These are phyloP conservation scores for Wickerhamomyces bovis DNA, from an alignment of 805 yeast genomes.

Conservation along the genomic window DNA sequence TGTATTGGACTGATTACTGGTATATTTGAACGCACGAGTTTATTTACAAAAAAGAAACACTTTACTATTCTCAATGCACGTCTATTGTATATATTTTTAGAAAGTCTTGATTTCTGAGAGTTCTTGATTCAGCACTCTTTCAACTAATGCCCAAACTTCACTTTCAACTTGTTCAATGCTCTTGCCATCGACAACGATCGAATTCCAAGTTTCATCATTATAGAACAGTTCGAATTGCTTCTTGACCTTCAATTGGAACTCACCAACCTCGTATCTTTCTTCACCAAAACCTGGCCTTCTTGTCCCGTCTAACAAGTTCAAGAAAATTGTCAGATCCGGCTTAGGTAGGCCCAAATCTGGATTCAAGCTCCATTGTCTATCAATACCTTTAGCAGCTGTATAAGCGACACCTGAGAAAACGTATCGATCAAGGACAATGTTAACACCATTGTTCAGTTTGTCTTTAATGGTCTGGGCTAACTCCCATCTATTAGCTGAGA, in stretches of 20 bases:
- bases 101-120: conserved; percentile 8
- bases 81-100: background rate
- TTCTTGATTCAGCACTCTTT: conserved; percentile 5
- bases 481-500: conserved; percentile 97
- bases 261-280: conserved; percentile 79
- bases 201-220: conserved; percentile 31
- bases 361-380: conserved; percentile 66
- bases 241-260: conserved; percentile 72
- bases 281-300: conserved; percentile 82
- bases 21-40: background rate
- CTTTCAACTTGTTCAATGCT: conserved; percentile 48
- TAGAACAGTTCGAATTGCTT: conserved; percentile 47
- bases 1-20: conserved; percentile 40
- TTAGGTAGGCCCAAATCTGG: conserved; percentile 83
- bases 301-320: conserved; percentile 47
- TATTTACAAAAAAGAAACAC: no score
- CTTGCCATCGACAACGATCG: conserved; percentile 56
- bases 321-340: conserved; percentile 80
- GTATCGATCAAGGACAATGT: conserved; percentile 77
- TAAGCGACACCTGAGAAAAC: conserved; percentile 92
- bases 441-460: conserved; percentile 44
- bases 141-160: conserved; percentile 36
- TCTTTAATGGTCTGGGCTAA: conserved; percentile 39
- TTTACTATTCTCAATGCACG: no score
- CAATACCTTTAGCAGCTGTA: conserved; percentile 76